Evolutionary conservation across 495 filamentous ascomycete species (phyloP).

Genomic region (Podospora bellae-mahoneyi): DNA sequence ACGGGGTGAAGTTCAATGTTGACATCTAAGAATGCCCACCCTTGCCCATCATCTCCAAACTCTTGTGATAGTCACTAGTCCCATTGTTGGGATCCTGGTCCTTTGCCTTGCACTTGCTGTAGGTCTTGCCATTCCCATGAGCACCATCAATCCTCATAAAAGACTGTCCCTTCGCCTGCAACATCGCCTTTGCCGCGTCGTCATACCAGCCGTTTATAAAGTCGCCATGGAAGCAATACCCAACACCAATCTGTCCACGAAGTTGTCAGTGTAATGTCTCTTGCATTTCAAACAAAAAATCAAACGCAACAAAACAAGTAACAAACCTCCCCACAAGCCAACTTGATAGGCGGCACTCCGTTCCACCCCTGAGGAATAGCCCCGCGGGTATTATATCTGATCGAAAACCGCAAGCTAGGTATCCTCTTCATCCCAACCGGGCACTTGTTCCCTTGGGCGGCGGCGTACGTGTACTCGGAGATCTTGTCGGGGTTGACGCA

Average conservation of each 20-base stretch:
- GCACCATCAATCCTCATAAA: conserved; percentile 38
- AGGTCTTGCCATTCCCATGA: conserved; percentile 35
- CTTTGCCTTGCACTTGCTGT: conserved; percentile 32
- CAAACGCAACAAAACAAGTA: conserved; percentile 6
- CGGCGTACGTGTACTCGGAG: conserved; percentile 34
- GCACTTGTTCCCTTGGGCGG: conserved; percentile 32
- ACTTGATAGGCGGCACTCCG: conserved; percentile 34
- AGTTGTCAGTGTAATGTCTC: neutral
- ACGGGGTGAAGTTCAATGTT: neutral
- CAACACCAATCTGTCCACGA: conserved; percentile 31
- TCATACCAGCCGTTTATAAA: conserved; percentile 41
- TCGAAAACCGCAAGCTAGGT: conserved; percentile 33
- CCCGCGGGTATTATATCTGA: conserved; percentile 30
- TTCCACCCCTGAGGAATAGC: conserved; percentile 37
- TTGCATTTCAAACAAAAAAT: neutral
- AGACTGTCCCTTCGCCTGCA: conserved; percentile 34
- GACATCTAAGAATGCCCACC: neutral
- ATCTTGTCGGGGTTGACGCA: conserved; percentile 36
- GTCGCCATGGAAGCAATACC: conserved; percentile 40
- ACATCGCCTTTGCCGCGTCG: conserved; percentile 34
- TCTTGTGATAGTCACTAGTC: conserved; percentile 36
- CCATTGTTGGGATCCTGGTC: conserved; percentile 36
- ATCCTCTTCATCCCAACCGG: conserved; percentile 32
- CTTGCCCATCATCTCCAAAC: conserved; percentile 36
- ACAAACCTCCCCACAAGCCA: conserved; percentile 36